These are phyloP conservation scores for Emmonsiellopsis sp. DNA, from an alignment of 2,329 filamentous ascomycete genomes.

Conservation along the genomic window DNA sequence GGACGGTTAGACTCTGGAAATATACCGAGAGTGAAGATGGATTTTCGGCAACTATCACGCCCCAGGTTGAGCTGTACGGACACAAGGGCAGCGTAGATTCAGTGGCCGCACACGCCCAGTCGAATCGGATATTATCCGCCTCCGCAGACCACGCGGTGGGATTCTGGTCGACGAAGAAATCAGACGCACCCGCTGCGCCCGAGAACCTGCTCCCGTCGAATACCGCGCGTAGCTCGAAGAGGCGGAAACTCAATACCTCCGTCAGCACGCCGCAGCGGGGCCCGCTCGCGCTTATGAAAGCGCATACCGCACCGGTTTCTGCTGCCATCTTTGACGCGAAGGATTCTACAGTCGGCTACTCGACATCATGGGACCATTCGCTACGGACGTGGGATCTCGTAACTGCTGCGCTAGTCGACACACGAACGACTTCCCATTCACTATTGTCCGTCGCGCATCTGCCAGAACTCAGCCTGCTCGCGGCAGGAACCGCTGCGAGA, in stretches of 20 bases:
- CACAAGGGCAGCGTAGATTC: constrained; percentile 68
- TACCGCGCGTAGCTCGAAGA: constrained; percentile 58
- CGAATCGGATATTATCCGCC: constrained; percentile 73
- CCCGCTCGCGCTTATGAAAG: constrained; percentile 62
- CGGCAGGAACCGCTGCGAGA: constrained; percentile 71
- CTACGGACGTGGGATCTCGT: constrained; percentile 86
- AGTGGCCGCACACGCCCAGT: constrained; percentile 63
- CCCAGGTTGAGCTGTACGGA: constrained; percentile 72
- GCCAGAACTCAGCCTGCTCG: constrained; percentile 53
- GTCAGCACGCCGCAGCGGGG: constrained; percentile 60
- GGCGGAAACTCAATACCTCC: constrained; percentile 61
- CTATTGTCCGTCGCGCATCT: constrained; percentile 72
- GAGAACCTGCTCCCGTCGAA: constrained; percentile 58
- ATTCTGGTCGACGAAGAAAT: constrained; percentile 78
- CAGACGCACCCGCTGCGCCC: constrained; percentile 65
- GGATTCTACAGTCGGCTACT: constrained; percentile 84
- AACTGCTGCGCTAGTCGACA: constrained; percentile 68
- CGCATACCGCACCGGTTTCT: constrained; percentile 66
- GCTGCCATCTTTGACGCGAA: constrained; percentile 75
- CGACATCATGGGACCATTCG: constrained; percentile 81
- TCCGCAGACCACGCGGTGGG: constrained; percentile 75
- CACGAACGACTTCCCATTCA: constrained; percentile 72
- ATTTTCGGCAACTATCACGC: constrained; percentile 55
- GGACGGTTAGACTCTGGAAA: constrained; percentile 82
- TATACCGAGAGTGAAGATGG: constrained; percentile 60